Conservation (phyloP, 371 early-diverging fungal genomes). For the Dichotomocladium elegans region DNA sequence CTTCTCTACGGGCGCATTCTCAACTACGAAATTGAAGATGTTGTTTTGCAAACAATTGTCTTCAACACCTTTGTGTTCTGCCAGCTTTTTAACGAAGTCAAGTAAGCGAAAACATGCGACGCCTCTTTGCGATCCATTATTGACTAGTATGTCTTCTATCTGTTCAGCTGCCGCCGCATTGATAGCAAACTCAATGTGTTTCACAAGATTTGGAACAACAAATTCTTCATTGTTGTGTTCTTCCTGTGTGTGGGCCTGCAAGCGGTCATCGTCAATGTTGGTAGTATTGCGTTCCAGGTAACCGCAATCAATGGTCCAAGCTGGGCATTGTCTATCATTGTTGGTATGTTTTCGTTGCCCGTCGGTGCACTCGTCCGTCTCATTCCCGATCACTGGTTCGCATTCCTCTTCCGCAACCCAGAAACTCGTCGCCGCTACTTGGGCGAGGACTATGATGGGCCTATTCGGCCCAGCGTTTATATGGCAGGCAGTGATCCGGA, state of each 20-base stretch:
- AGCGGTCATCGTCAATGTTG: conserved; percentile 53
- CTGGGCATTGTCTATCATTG: conserved; percentile 63
- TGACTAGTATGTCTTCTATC: conserved; percentile 2
- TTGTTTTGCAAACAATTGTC: conserved; percentile 53
- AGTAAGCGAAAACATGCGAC: conserved; percentile 42
- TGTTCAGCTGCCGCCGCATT: conserved; percentile 59
- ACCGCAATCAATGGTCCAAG: conserved; percentile 41
- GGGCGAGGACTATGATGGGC: background rate
- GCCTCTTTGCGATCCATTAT: no score
- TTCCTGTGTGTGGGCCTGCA: conserved; percentile 46
- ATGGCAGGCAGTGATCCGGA: conserved; percentile 16
- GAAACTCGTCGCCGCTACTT: conserved; percentile 21
- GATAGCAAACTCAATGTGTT: conserved; percentile 60
- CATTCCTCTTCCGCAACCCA: conserved; percentile 17
- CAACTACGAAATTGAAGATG: conserved; percentile 18
- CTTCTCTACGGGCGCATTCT: conserved; percentile 45
- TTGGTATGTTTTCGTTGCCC: conserved; percentile 63
- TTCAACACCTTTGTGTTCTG: conserved; percentile 80
- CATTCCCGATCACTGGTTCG: conserved; percentile 43
- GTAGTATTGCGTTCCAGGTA: conserved; percentile 52
- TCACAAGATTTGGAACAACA: conserved; percentile 40
- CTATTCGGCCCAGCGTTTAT: conserved; percentile 14
- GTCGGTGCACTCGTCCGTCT: conserved; percentile 65
- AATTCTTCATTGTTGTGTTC: conserved; percentile 53
- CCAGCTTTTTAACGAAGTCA: conserved; percentile 77